A percentile compares a stretch with the other conserved stretches of the same genome.
Evolutionary conservation across 2,329 filamentous ascomycete species (phyloP).

Genomic region (Verticillium albo-atrum): DNA sequence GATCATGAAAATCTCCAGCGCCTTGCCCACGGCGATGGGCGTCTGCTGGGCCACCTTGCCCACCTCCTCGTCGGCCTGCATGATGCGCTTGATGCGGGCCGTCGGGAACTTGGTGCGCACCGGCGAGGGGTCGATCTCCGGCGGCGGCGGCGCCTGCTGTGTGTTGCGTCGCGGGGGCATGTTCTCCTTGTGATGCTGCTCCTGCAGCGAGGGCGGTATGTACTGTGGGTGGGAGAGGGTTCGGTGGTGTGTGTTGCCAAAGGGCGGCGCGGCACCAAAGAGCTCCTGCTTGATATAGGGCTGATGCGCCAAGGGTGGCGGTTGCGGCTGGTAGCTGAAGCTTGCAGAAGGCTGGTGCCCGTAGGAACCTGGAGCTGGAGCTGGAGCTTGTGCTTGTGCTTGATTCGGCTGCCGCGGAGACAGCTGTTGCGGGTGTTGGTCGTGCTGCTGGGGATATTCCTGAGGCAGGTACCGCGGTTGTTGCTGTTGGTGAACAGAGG

Average conservation of each 20-base stretch:
- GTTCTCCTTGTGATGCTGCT: slow-evolving; percentile 12
- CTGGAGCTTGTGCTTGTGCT: not conserved
- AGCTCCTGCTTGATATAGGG: not conserved
- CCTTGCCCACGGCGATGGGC: slow-evolving; percentile 91
- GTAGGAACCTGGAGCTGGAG: not conserved
- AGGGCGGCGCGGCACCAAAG: not conserved
- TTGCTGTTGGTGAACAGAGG: slow-evolving; percentile 8
- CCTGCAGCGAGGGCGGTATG: slow-evolving; percentile 13
- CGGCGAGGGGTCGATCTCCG: slow-evolving; percentile 56
- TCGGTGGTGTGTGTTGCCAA: slow-evolving; percentile 12
- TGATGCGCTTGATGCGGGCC: slow-evolving; percentile 95
- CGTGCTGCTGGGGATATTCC: slow-evolving; percentile 11
- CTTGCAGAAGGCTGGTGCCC: slow-evolving; percentile 1
- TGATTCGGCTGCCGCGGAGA: not conserved
- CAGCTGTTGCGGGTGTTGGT: not conserved
- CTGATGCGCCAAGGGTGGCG: slow-evolving; percentile 6
- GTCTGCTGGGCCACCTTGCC: slow-evolving; percentile 98
- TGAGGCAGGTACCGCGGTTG: slow-evolving; percentile 3
- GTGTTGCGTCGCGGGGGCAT: slow-evolving; percentile 37
- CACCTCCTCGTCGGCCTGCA: slow-evolving; percentile 98
- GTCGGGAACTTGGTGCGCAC: slow-evolving; percentile 97
- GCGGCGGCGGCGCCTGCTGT: slow-evolving; percentile 28
- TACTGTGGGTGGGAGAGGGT: slow-evolving; percentile 9
- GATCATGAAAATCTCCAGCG: slow-evolving; percentile 97
- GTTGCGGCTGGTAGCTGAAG: not conserved